Percentiles rank a stretch among this genome's conserved stretches.
phyloP scores from a whole-genome alignment of 345 rosid genomes.

The Heritiera littoralis region DNA sequence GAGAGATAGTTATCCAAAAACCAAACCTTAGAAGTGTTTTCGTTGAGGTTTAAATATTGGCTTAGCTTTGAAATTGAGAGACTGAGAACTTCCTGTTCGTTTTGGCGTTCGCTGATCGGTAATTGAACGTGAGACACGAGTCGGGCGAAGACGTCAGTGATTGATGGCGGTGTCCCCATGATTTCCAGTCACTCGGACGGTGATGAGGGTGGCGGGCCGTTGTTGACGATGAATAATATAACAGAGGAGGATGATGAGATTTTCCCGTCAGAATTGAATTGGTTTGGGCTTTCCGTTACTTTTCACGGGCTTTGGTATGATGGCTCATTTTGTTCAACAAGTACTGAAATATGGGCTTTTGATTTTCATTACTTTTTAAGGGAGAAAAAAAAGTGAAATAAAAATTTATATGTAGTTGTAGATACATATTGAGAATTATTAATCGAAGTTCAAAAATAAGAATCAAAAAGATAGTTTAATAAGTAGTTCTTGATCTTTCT shows the following conservation, averaged over 20 bases:
- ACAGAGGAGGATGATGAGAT: not conserved
- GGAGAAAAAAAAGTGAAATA: too few species aligned
- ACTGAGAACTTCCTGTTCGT: slow-evolving; percentile 35
- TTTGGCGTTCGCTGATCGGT: slow-evolving; percentile 14
- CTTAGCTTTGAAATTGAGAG: slow-evolving; percentile 55
- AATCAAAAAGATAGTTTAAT: too few species aligned
- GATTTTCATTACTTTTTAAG: not conserved
- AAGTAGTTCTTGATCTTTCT: too few species aligned
- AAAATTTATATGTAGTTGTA: too few species aligned
- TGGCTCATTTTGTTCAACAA: not conserved
- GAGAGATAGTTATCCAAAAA: slow-evolving; percentile 65
- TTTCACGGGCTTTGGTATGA: not conserved
- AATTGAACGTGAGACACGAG: slow-evolving; percentile 45
- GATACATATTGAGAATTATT: too few species aligned
- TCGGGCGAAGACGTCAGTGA: slow-evolving; percentile 42
- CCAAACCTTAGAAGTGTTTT: slow-evolving; percentile 36
- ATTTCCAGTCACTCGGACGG: not conserved
- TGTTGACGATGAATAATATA: not conserved
- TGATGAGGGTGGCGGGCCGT: not conserved
- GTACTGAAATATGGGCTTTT: not conserved
- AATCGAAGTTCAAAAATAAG: too few species aligned
- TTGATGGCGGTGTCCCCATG: slow-evolving; percentile 31
- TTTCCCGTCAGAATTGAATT: slow-evolving; percentile 7
- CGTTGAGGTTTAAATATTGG: slow-evolving; percentile 53
- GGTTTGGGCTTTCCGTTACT: not conserved